Percentiles rank a stretch among this genome's conserved stretches.
Conservation (phyloP, 306 rosid genomes). For the Purshia tridentata region DNA sequence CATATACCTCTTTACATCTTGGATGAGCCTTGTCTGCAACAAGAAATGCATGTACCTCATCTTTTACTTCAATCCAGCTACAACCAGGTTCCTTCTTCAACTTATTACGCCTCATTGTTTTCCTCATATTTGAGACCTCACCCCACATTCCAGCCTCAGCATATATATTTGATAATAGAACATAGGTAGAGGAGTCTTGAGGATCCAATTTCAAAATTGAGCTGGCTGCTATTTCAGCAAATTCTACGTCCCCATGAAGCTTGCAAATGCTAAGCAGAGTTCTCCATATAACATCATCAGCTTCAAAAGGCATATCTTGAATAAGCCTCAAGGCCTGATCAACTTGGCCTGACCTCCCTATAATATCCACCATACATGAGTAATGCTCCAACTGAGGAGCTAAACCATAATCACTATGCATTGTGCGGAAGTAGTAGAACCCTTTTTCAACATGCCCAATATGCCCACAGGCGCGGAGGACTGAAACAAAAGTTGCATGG, state of each 20-base stretch:
- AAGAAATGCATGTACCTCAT: constrained; percentile 69
- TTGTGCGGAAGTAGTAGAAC: constrained; percentile 48
- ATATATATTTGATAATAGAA: constrained; percentile 68
- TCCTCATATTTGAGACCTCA: constrained; percentile 62
- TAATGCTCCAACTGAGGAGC: constrained; percentile 80
- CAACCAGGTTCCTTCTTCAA: constrained; percentile 90
- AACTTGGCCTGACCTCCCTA: constrained; percentile 78
- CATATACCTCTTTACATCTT: constrained; percentile 57
- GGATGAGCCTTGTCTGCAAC: constrained; percentile 90
- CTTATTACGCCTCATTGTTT: constrained; percentile 56
- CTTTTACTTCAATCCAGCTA: constrained; percentile 89
- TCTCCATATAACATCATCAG: constrained; percentile 83
- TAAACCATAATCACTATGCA: constrained; percentile 59
- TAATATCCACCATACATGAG: constrained; percentile 83
- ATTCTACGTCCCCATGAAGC: constrained; percentile 70
- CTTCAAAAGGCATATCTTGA: constrained; percentile 76
- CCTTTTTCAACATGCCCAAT: constrained; percentile 67
- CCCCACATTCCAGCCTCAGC: constrained; percentile 78
- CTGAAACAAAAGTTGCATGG: constrained; percentile 73
- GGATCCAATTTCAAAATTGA: constrained; percentile 61
- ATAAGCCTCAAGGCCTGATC: constrained; percentile 60
- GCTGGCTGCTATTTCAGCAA: constrained; percentile 67
- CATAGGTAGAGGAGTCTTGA: constrained; percentile 72
- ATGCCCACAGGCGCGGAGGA: constrained; percentile 84
- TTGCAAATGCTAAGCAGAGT: constrained; percentile 74